phyloP scores from a whole-genome alignment of 441 rosid species.

The Omphalea diandra region DNA sequence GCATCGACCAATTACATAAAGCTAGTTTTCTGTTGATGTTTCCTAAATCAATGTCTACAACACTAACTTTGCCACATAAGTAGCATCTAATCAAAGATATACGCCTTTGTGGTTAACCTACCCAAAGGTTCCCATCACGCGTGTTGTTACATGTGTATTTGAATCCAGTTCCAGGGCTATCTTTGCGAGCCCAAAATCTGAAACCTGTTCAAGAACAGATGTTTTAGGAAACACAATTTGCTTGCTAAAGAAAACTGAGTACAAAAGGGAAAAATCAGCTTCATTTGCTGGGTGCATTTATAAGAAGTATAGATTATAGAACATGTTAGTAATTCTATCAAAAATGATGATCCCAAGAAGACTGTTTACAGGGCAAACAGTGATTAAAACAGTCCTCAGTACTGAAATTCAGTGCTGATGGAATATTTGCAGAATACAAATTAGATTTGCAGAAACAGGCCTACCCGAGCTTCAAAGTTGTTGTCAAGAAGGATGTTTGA shows the following conservation, averaged over 20 bases:
- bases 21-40: neutral
- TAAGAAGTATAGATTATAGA: no score
- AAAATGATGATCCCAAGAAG: slow-evolving; percentile 13
- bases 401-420: no score
- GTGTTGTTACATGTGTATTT: slow-evolving; percentile 84
- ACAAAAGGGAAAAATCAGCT: slow-evolving; percentile 7
- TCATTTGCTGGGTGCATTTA: slow-evolving; percentile 17
- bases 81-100: neutral
- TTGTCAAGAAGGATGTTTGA: slow-evolving; percentile 87
- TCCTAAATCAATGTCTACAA: neutral
- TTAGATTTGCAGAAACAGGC: slow-evolving; percentile 20
- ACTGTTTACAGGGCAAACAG: slow-evolving; percentile 4
- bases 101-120: slow-evolving; percentile 29
- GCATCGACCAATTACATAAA: neutral
- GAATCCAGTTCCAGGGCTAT: slow-evolving; percentile 78
- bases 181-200: slow-evolving; percentile 98
- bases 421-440: no score
- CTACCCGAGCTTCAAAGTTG: slow-evolving; percentile 85
- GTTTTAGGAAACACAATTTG: slow-evolving; percentile 2
- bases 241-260: slow-evolving; percentile 8
- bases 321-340: slow-evolving; percentile 4
- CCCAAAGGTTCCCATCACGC: slow-evolving; percentile 99
- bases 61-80: neutral
- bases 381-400: slow-evolving; percentile 16
- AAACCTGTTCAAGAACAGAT: slow-evolving; percentile 47